A percentile compares a stretch with the other conserved stretches of the same genome.
Evolutionary conservation across 2,329 filamentous ascomycete species (phyloP).

Genomic region (Hypoxylon sp.): DNA sequence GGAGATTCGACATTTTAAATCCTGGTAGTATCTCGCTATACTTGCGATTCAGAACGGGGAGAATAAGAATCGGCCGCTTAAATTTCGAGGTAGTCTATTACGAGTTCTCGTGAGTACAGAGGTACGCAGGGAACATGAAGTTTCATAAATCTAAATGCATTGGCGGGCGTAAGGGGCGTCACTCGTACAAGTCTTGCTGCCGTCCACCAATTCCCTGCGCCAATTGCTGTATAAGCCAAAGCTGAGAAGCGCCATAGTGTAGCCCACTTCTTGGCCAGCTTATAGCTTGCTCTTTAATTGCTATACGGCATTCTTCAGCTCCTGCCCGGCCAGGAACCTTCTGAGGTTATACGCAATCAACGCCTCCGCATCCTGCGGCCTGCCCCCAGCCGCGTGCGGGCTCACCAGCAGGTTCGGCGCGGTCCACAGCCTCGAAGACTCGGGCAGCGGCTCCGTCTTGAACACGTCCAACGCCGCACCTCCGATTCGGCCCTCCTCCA

Average conservation of each 20-base stretch:
- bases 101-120: too few relatives aligned
- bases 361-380: conserved; percentile 69
- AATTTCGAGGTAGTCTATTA: too few relatives aligned
- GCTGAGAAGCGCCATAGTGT: too few relatives aligned
- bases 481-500: conserved; percentile 58
- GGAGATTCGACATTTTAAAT: too few relatives aligned
- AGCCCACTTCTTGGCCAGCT: background rate
- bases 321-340: conserved; percentile 68
- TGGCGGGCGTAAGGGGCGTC: too few relatives aligned
- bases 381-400: conserved; percentile 69
- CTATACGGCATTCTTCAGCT: conserved; percentile 66
- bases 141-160: too few relatives aligned
- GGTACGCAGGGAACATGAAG: too few relatives aligned
- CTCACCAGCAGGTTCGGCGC: conserved; percentile 65
- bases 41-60: too few relatives aligned
- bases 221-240: too few relatives aligned
- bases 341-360: conserved; percentile 72
- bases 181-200: too few relatives aligned
- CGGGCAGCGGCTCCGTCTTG: conserved; percentile 52
- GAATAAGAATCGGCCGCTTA: too few relatives aligned
- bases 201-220: background rate
- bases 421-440: conserved; percentile 60
- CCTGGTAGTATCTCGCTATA: too few relatives aligned
- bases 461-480: conserved; percentile 65
- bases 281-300: conserved; percentile 21